Conservation (phyloP, 768 basidiomycete species). For the Lactarius deliciosus region DNA sequence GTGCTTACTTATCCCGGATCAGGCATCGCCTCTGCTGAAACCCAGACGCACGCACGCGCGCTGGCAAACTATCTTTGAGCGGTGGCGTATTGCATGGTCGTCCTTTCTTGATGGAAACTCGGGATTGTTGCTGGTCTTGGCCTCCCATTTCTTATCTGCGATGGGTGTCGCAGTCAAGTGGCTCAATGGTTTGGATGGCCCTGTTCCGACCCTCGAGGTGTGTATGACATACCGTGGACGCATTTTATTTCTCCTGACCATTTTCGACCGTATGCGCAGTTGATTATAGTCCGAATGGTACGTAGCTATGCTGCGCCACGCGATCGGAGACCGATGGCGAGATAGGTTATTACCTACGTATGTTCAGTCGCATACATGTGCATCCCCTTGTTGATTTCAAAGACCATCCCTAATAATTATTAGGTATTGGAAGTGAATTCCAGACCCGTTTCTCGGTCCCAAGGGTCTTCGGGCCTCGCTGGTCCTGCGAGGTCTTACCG, state of each 20-base stretch:
- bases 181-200: not conserved
- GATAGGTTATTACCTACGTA: not conserved
- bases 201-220: not conserved
- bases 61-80: too few relatives aligned
- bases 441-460: not conserved
- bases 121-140: not conserved
- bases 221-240: not conserved
- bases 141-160: not conserved
- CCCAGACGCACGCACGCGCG: not conserved
- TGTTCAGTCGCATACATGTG: not conserved
- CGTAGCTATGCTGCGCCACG: not conserved
- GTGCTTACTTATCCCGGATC: not conserved
- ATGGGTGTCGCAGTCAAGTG: not conserved
- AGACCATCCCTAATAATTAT: not conserved
- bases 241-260: not conserved
- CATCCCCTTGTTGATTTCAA: not conserved
- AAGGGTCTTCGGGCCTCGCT: not conserved
- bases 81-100: not conserved
- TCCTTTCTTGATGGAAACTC: not conserved
- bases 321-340: not conserved
- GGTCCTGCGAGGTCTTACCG: not conserved
- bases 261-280: not conserved
- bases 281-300: not conserved
- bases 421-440: not conserved
- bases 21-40: not conserved